A percentile compares a stretch with the other conserved stretches of the same genome.
These are phyloP conservation scores for Hirschfeldia incana DNA, from an alignment of 345 rosid genomes.

Conservation along the genomic window DNA sequence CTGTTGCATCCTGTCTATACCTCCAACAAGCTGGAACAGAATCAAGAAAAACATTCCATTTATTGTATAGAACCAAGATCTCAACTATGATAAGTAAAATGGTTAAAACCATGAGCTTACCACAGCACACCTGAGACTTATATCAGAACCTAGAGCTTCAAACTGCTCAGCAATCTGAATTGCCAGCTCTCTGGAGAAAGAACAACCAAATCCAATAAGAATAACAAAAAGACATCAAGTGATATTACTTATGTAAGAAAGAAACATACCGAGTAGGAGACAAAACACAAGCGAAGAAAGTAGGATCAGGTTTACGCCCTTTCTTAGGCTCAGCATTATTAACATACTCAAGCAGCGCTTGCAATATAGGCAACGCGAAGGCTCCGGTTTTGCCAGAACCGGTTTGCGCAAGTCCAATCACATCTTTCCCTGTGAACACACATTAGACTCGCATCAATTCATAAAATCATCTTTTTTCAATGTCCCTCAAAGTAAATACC, in stretches of 20 bases:
- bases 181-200: constrained; percentile 69
- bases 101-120: constrained; percentile 52
- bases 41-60: not conserved
- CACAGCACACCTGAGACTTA: constrained; percentile 83
- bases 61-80: not conserved
- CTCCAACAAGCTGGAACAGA: constrained; percentile 81
- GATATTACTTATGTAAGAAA: not conserved
- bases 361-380: constrained; percentile 85
- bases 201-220: not conserved
- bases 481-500: constrained; percentile 37
- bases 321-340: constrained; percentile 43
- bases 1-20: constrained; percentile 86
- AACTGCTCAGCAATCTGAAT: constrained; percentile 97
- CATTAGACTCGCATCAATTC: no score
- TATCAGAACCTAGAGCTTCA: constrained; percentile 81
- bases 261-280: constrained; percentile 78
- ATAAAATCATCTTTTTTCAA: no score
- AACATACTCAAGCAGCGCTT: constrained; percentile 64
- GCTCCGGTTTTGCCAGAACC: constrained; percentile 99
- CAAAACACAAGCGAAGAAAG: constrained; percentile 84
- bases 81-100: not conserved
- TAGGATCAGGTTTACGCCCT: constrained; percentile 60
- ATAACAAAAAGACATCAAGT: not conserved
- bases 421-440: constrained; percentile 63
- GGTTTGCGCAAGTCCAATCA: constrained; percentile 91